These are phyloP conservation scores for Phalaenopsis aphrodite DNA, from an alignment of 106 monocot genomes.

Conservation along the genomic window DNA sequence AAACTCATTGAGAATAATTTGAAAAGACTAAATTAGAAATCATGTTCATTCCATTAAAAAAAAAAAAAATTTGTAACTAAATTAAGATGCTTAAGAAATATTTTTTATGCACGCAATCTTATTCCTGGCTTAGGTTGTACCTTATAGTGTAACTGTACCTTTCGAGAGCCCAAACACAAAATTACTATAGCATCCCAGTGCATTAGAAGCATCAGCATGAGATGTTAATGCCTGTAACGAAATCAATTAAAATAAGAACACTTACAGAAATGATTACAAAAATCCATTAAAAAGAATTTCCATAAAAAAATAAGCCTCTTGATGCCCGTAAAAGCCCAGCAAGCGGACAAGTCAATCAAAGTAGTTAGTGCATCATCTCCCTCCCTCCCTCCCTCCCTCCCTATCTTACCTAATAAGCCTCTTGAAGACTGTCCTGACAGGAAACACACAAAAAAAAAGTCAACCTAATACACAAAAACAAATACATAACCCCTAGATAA, in stretches of 20 bases:
- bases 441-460: too few relatives aligned
- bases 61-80: not conserved
- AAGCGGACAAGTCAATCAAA: not conserved
- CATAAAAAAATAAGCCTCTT: not conserved
- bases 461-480: too few relatives aligned
- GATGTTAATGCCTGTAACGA: constrained; percentile 50
- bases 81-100: not conserved
- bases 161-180: constrained; percentile 58
- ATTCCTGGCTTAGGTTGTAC: not conserved
- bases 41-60: not conserved
- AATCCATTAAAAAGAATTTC: not conserved
- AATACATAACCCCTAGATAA: too few relatives aligned
- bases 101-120: not conserved
- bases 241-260: constrained; percentile 7
- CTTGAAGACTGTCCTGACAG: too few relatives aligned
- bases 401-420: not conserved
- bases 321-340: not conserved
- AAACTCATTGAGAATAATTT: not conserved
- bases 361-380: not conserved
- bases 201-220: constrained; percentile 27
- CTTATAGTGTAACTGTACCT: constrained; percentile 43
- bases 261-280: not conserved
- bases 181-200: constrained; percentile 28
- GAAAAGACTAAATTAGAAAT: not conserved
- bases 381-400: not conserved